Conservation (phyloP, 2,329 filamentous ascomycete genomes). For the Orbilia brochopaga region DNA sequence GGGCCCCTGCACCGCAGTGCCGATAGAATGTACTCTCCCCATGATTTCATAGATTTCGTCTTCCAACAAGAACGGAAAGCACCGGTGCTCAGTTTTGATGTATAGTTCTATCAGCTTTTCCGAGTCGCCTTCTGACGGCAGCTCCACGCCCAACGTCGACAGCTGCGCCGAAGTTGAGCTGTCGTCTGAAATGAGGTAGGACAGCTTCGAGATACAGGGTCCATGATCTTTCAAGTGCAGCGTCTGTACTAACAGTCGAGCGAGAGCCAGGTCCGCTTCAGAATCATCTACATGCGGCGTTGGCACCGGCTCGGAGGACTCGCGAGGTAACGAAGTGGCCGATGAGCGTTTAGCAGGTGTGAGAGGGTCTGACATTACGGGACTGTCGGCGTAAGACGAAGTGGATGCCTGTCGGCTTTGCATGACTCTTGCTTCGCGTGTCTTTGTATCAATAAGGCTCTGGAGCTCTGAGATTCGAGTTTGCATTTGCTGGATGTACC, state of each 20-base stretch:
- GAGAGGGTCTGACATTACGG: constrained; percentile 19
- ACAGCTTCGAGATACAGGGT: constrained; percentile 40
- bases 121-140: constrained; percentile 12
- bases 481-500: constrained; percentile 35
- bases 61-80: constrained; percentile 29
- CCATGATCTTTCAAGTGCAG: constrained; percentile 36
- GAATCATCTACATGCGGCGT: background rate
- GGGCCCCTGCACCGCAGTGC: background rate
- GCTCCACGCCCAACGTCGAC: background rate
- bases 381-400: constrained; percentile 26
- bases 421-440: constrained; percentile 11
- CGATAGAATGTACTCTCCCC: constrained; percentile 7
- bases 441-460: constrained; percentile 37
- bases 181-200: constrained; percentile 29
- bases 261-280: constrained; percentile 23
- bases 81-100: constrained; percentile 29
- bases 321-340: constrained; percentile 17
- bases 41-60: constrained; percentile 9
- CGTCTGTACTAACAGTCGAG: constrained; percentile 41
- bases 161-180: background rate
- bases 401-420: constrained; percentile 19
- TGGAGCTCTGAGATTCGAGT: constrained; percentile 41
- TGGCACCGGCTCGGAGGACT: background rate
- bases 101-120: constrained; percentile 11
- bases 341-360: constrained; percentile 32